phyloP scores from a whole-genome alignment of 306 rosid species.

The Vicia faba region DNA sequence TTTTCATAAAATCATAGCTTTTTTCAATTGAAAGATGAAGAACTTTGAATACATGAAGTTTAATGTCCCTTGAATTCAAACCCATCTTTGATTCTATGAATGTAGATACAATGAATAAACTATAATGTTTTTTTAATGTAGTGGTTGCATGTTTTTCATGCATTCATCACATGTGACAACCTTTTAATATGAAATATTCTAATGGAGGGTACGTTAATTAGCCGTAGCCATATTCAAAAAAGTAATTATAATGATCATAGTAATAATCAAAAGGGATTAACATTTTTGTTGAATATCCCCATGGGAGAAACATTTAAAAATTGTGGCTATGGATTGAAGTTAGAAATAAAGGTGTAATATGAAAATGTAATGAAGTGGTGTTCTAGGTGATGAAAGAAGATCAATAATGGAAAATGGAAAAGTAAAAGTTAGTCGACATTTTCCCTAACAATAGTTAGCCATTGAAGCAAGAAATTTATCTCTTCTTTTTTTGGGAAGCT shows the following conservation, averaged over 20 bases:
- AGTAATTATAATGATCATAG: constrained; percentile 26
- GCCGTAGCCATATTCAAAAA: constrained; percentile 33
- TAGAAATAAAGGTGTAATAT: constrained; percentile 1
- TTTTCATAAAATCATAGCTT: constrained; percentile 45
- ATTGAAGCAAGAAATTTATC: constrained; percentile 39
- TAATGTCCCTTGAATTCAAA: constrained; percentile 55
- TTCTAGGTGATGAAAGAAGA: constrained; percentile 12
- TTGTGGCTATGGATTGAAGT: neutral
- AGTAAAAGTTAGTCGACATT: constrained; percentile 28
- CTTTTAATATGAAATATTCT: constrained; percentile 17
- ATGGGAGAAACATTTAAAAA: constrained; percentile 26
- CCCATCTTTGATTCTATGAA: constrained; percentile 57
- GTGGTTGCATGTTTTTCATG: constrained; percentile 1
- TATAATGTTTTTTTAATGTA: constrained; percentile 19
- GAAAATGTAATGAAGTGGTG: neutral
- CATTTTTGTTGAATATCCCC: constrained; percentile 23
- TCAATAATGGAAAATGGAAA: constrained; percentile 36
- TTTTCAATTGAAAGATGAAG: constrained; percentile 42
- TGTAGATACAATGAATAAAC: constrained; percentile 3
- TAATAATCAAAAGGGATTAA: constrained; percentile 26
- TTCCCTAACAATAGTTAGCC: constrained; percentile 44
- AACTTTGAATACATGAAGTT: constrained; percentile 44
- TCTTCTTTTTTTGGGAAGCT: constrained; percentile 38
- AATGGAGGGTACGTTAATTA: constrained; percentile 16
- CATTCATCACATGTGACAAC: constrained; percentile 15